Percentiles rank a stretch among this genome's conserved stretches.
Conservation (phyloP, 2,329 filamentous ascomycete genomes). For the Teratosphaeria zuluensis region DNA sequence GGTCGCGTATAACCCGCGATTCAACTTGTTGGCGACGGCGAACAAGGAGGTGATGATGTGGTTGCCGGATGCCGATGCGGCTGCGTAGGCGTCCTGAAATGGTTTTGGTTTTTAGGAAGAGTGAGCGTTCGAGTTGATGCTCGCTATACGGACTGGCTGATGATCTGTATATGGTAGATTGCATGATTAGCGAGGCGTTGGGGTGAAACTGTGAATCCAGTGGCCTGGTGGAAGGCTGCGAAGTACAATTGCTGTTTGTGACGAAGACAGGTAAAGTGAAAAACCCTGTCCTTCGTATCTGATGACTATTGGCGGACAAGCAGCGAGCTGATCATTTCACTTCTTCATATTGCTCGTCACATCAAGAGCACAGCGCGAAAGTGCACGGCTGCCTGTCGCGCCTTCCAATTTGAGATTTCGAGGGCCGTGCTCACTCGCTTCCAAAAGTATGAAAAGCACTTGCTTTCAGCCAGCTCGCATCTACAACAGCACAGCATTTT, state of each 20-base stretch:
- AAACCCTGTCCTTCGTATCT: background rate
- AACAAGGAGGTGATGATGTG: conserved; percentile 60
- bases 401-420: background rate
- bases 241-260: background rate
- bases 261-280: background rate
- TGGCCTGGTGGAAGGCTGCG: too few species aligned
- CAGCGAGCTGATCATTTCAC: background rate
- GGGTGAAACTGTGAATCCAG: background rate
- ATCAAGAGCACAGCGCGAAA: conserved; percentile 1
- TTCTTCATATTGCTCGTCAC: background rate
- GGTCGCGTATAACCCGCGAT: conserved; percentile 80
- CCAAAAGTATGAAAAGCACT: background rate
- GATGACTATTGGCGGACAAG: background rate
- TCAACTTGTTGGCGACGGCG: conserved; percentile 83
- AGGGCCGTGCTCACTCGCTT: background rate
- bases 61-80: conserved; percentile 36
- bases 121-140: background rate
- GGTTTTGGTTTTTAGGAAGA: too few species aligned
- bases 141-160: background rate
- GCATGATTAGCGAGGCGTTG: background rate
- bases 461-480: background rate
- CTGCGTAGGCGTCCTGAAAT: background rate
- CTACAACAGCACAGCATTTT: background rate
- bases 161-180: background rate
- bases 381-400: background rate